These are phyloP conservation scores for Gleditsia sinensis DNA, from an alignment of 306 rosid genomes.

Conservation along the genomic window DNA sequence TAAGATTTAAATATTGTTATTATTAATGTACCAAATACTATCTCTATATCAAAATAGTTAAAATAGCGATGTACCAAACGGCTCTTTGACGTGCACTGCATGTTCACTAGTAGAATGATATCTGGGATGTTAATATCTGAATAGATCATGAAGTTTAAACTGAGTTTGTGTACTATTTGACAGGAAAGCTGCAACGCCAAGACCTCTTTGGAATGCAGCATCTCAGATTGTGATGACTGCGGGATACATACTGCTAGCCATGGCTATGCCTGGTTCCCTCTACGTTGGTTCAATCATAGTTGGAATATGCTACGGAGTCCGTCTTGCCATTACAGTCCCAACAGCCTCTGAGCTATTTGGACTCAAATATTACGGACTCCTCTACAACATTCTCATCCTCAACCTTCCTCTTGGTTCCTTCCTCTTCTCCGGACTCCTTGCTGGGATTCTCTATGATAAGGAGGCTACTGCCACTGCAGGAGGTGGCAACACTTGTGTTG, in stretches of 20 bases:
- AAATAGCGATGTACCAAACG: too few species aligned
- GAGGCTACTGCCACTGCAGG: constrained; percentile 65
- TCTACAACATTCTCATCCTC: constrained; percentile 77
- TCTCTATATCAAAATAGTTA: too few species aligned
- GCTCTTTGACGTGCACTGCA: too few species aligned
- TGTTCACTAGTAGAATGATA: too few species aligned
- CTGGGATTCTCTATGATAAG: constrained; percentile 74
- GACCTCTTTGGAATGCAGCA: constrained; percentile 59
- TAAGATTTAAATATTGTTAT: too few species aligned
- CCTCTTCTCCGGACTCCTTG: constrained; percentile 86
- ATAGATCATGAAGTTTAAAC: too few species aligned
- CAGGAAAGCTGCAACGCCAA: constrained; percentile 70
- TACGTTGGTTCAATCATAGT: constrained; percentile 74
- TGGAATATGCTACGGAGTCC: constrained; percentile 82
- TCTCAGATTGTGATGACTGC: constrained; percentile 84
- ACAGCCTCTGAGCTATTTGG: constrained; percentile 79
- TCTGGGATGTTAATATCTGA: too few species aligned
- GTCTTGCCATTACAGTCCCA: constrained; percentile 78
- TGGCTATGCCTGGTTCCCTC: constrained; percentile 81
- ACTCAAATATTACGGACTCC: constrained; percentile 64
- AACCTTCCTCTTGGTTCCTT: constrained; percentile 89
- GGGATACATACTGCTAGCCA: constrained; percentile 73
- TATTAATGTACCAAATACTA: too few species aligned
- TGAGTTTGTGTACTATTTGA: neutral
- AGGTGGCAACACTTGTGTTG: constrained; percentile 86